Base-by-base conservation (phyloP, 2,329 filamentous ascomycete genomes). In the Cladophialophora psammophila region DNA sequence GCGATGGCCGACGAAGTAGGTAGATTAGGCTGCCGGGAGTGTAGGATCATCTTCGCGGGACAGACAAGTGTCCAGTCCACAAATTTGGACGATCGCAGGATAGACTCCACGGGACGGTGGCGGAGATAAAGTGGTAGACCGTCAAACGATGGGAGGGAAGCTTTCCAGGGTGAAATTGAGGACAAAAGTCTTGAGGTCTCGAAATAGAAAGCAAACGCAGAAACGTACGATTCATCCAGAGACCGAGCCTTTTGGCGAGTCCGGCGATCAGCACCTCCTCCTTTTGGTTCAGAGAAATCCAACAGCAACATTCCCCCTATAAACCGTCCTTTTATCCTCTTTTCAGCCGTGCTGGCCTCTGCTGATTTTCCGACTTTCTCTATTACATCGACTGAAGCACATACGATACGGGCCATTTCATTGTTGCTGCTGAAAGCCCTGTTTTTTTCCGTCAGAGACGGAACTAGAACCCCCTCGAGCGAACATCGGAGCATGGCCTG, bases 31-130 rank as follows among this genome's bases (percentile, higher is more conserved):
- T 5, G 18, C 26, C 18, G 18, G 8, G 35, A 1, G n/a, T 36
- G 56, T 9, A 36, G 35, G 18, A 26, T 45, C 56, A 59, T 59
- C 38, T 59, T 59, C 40, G 56, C 56, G 15, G 56, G 56, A 59
- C 56, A 48, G 56, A 59, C 36, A 32, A 59, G 35, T 5, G 56
- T 45, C 56, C 56, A 59, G 56, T 59, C 56, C 18, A 59, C 13
- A 59, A 48, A 31, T 40, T 59, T 32, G 36, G 56, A 59, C 18
- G 56, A 59, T 59, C 56, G 56, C n/a, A 59, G 40, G n/a, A 59
- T 59, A 5, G 36, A 26, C 31, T 59, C 56, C 20, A 59, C 1
- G 3, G 38, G 35, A n/a, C 56, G 56, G 56, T 59, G 56, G 56
- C 45, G 56, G 26, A 40, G 56, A 42, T 59, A 59, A 36, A 59